Evolutionary conservation across 1,139 yeast species (phyloP), one percentile per base, ranked within the genome.

Genomic region (Hemisphaericaspora xylofermentans): DNA sequence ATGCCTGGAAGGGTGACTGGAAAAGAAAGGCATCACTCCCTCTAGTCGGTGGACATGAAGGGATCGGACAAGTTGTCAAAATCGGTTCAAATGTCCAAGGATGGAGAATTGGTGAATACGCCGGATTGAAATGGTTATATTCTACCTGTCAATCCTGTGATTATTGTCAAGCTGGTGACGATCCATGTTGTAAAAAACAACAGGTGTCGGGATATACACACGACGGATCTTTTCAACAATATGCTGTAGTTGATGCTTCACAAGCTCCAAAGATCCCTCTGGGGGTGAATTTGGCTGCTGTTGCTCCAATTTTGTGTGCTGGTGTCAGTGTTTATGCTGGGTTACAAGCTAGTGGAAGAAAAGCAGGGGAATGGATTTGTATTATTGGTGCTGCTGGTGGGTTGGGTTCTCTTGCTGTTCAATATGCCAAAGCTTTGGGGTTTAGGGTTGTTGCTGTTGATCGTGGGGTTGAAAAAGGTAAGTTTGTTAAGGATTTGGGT

Each of bases 341-440:
- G 26, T 67, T 85, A 56, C 84, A 84, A 73, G 78, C 82, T 37
- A 84, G 89, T 43, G 70, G 74, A 38, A 71, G 82, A 52, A 57
- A 53, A 40, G 80, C 91, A 38, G 94, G 93, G 57, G 80, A 85
- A 57, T 84, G 88, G 88, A 88, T 84, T 46, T 84, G 84, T 51
- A 71, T 85, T 55, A 79, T 88, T 47, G 94, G 95, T 66, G 91
- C 91, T 42, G 88, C 82, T 58, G 91, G 95, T 64, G 95, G 94
- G 54, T 76, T 86, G 56, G 95, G 95, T 47, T 78, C 89, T 38
- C 69, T 85, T 48, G 93, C 91, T 44, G 73, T 86, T 54, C 93
- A 85, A 66, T 85, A 82, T 67, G 94, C 91, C 47, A 78, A 72
- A 63, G 91, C 89, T 46, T 82, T 86, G 88, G 94, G 94, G 53